Evolutionary conservation across 1,284 basidiomycete species (phyloP).

Genomic region (Sporisorium exsertum): DNA sequence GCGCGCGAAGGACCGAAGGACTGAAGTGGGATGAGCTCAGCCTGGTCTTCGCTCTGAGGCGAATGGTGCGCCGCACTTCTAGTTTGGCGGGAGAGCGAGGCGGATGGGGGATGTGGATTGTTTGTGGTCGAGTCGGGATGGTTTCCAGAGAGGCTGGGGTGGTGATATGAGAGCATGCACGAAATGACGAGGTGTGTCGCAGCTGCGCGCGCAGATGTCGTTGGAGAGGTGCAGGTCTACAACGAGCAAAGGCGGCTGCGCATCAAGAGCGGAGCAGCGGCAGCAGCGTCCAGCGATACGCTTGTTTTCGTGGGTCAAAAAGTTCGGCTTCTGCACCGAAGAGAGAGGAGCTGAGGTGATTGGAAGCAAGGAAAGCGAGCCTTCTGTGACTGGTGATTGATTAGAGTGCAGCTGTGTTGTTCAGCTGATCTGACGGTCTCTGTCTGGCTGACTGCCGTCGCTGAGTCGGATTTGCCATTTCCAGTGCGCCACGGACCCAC

Average conservation of each 20-base stretch:
- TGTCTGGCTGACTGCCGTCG: neutral
- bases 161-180: slow-evolving; percentile 25
- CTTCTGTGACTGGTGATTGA: neutral
- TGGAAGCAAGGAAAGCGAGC: neutral
- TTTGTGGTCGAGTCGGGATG: slow-evolving; percentile 7
- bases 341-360: neutral
- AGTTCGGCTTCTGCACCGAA: neutral
- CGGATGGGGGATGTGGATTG: neutral
- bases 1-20: slow-evolving; percentile 23
- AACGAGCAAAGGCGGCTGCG: neutral
- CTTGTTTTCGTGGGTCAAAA: neutral
- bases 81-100: neutral
- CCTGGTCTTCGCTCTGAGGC: slow-evolving; percentile 14
- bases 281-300: neutral
- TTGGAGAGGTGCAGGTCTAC: neutral
- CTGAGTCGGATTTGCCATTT: neutral
- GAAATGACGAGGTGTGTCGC: slow-evolving; percentile 3
- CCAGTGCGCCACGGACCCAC: neutral
- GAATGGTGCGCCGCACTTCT: neutral
- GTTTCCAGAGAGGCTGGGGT: slow-evolving; percentile 4
- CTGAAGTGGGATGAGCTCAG: slow-evolving; percentile 41
- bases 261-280: neutral
- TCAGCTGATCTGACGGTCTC: slow-evolving; percentile 1
- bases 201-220: neutral
- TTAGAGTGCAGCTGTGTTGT: neutral